phyloP scores from a whole-genome alignment of 1,284 basidiomycete species.

The Thelephora terrestris region DNA sequence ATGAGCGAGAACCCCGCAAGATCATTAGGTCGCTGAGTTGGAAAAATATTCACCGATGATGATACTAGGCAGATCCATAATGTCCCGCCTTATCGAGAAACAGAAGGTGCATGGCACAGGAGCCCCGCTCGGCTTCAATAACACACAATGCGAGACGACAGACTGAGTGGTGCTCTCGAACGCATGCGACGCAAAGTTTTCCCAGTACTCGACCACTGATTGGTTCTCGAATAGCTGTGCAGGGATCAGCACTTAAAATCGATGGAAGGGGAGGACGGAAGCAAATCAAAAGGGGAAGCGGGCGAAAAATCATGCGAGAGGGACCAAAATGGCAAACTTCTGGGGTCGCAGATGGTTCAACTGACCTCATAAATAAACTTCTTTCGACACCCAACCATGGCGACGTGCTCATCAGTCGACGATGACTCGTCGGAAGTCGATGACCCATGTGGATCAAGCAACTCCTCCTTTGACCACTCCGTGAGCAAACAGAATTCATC shows the following conservation, averaged over 20 bases:
- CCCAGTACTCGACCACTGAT: conserved; percentile 90
- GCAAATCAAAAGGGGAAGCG: conserved; percentile 1
- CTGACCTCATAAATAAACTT: conserved; percentile 87
- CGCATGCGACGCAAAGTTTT: conserved; percentile 88
- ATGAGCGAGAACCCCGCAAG: neutral
- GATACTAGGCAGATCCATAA: conserved; percentile 80
- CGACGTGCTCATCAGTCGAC: no score
- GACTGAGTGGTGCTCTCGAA: conserved; percentile 94
- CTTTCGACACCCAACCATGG: conserved; percentile 30
- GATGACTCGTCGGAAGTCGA: neutral
- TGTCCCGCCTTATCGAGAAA: conserved; percentile 85
- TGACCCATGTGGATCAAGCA: conserved; percentile 33
- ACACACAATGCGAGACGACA: conserved; percentile 85
- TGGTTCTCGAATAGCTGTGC: conserved; percentile 77
- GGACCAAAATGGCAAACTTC: neutral
- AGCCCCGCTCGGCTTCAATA: conserved; percentile 75
- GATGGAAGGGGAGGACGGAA: conserved; percentile 12
- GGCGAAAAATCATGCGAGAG: conserved; percentile 3
- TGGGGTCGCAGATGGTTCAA: neutral
- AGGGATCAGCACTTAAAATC: conserved; percentile 5
- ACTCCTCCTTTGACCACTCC: conserved; percentile 78
- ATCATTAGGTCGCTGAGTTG: neutral
- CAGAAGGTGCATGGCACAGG: conserved; percentile 85
- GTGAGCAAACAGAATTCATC: conserved; percentile 95
- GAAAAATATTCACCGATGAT: conserved; percentile 54